These are phyloP conservation scores for Boletales sp. DNA, from an alignment of 768 basidiomycete genomes.

Conservation along the genomic window DNA sequence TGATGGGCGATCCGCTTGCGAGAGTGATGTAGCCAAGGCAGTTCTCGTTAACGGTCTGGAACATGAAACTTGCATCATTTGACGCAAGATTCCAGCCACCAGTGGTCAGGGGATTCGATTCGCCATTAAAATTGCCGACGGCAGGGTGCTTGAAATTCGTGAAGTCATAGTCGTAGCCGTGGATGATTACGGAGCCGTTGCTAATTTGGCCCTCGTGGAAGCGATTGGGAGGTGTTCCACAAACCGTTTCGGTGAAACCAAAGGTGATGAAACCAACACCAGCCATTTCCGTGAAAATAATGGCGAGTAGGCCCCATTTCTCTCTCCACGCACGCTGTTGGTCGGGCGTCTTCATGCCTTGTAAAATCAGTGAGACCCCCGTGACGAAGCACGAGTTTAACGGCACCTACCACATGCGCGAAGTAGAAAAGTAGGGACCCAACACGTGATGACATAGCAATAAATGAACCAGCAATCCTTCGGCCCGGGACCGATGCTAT, in stretches of 20 bases:
- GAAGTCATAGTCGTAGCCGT: slow-evolving; percentile 93
- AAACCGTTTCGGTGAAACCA: slow-evolving; percentile 93
- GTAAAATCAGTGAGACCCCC: slow-evolving; percentile 8
- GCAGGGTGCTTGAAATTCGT: slow-evolving; percentile 81
- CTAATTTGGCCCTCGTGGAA: slow-evolving; percentile 78
- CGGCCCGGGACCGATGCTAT: slow-evolving; percentile 79
- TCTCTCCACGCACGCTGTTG: slow-evolving; percentile 97
- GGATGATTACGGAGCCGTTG: slow-evolving; percentile 82
- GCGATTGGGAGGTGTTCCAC: slow-evolving; percentile 81
- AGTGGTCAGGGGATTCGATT: slow-evolving; percentile 78
- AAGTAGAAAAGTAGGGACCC: slow-evolving; percentile 77
- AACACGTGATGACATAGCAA: slow-evolving; percentile 79
- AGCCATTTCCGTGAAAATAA: slow-evolving; percentile 85
- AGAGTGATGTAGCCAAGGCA: slow-evolving; percentile 77
- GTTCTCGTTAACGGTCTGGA: slow-evolving; percentile 86
- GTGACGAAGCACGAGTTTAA: not conserved
- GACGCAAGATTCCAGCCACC: slow-evolving; percentile 76
- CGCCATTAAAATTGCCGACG: slow-evolving; percentile 67
- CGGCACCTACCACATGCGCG: slow-evolving; percentile 66
- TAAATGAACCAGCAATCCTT: slow-evolving; percentile 95
- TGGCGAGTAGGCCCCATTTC: slow-evolving; percentile 88
- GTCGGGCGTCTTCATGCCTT: slow-evolving; percentile 87
- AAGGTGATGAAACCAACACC: slow-evolving; percentile 97
- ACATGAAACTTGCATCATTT: slow-evolving; percentile 91
- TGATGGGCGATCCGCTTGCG: slow-evolving; percentile 67